Conservation (phyloP, 176 grass and related monocot genomes). For the Themeda triandra region DNA sequence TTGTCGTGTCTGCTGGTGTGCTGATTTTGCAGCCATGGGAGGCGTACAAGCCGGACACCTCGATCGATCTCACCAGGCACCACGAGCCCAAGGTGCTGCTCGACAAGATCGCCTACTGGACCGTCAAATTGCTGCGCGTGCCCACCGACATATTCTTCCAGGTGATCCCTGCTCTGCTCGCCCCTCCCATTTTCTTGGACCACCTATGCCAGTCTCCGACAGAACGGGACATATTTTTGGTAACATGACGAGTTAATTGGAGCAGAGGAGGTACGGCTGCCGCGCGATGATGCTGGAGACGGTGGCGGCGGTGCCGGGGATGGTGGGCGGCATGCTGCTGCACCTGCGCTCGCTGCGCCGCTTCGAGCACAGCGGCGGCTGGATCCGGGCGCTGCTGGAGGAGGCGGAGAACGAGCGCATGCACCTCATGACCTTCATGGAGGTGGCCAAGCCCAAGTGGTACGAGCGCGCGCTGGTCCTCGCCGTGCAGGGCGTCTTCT, state of each 20-base stretch:
- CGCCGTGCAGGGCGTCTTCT: slow-evolving; percentile 66
- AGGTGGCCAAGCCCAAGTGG: slow-evolving; percentile 68
- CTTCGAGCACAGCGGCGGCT: slow-evolving; percentile 78
- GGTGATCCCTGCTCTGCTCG: slow-evolving; percentile 6
- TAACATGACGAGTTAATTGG: not conserved
- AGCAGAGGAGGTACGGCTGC: slow-evolving; percentile 72
- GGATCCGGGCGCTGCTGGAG: slow-evolving; percentile 67
- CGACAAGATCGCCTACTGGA: slow-evolving; percentile 59
- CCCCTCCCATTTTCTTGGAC: not conserved
- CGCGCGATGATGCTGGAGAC: slow-evolving; percentile 87
- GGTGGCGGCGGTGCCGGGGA: slow-evolving; percentile 81
- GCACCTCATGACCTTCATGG: slow-evolving; percentile 93
- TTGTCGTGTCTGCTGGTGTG: not conserved
- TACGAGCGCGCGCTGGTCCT: slow-evolving; percentile 67
- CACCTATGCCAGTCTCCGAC: not conserved
- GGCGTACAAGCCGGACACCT: slow-evolving; percentile 43
- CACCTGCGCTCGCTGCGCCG: slow-evolving; percentile 74
- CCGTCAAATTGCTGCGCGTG: slow-evolving; percentile 47
- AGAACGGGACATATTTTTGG: not conserved
- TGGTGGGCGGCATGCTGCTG: slow-evolving; percentile 73
- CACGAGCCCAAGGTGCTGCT: slow-evolving; percentile 50
- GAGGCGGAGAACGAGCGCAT: slow-evolving; percentile 86
- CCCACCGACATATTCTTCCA: slow-evolving; percentile 74
- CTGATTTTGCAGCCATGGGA: slow-evolving; percentile 58
- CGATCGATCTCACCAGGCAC: slow-evolving; percentile 59